phyloP scores from a whole-genome alignment of 805 yeast species.

The Yamadazyma paraphyllophila region DNA sequence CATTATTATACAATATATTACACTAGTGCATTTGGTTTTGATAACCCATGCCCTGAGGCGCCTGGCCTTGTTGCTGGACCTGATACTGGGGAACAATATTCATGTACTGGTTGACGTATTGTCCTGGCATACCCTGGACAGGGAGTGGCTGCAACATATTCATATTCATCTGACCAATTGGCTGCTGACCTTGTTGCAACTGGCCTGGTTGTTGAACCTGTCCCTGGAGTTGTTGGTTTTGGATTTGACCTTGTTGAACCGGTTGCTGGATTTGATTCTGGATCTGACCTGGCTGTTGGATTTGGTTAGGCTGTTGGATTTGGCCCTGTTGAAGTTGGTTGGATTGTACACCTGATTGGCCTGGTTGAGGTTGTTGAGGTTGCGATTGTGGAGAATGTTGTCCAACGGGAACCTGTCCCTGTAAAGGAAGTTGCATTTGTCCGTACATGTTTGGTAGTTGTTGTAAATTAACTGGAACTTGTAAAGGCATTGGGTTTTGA shows the following conservation, averaged over 20 bases:
- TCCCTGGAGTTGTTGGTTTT: background rate
- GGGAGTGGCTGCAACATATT: background rate
- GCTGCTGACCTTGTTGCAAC: no score
- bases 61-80: constrained; percentile 1
- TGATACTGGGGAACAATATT: constrained; percentile 6
- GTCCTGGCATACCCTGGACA: background rate
- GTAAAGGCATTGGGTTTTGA: constrained; percentile 8
- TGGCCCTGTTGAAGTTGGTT: background rate
- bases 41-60: background rate
- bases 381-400: background rate
- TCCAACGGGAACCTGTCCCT: constrained; percentile 2
- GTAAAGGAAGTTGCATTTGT: constrained; percentile 5
- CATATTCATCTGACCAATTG: background rate
- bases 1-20: constrained; percentile 6
- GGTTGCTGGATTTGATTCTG: background rate
- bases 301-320: constrained; percentile 3
- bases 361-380: background rate
- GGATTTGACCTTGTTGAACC: background rate
- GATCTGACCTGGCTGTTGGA: background rate
- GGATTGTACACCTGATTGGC: background rate
- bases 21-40: constrained; percentile 7
- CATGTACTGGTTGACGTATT: constrained; percentile 7
- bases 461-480: constrained; percentile 4
- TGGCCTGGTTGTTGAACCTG: no score
- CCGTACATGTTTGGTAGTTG: constrained; percentile 6